These are phyloP conservation scores for Agrocybe pediades DNA, from an alignment of 768 basidiomycete species.

Conservation along the genomic window DNA sequence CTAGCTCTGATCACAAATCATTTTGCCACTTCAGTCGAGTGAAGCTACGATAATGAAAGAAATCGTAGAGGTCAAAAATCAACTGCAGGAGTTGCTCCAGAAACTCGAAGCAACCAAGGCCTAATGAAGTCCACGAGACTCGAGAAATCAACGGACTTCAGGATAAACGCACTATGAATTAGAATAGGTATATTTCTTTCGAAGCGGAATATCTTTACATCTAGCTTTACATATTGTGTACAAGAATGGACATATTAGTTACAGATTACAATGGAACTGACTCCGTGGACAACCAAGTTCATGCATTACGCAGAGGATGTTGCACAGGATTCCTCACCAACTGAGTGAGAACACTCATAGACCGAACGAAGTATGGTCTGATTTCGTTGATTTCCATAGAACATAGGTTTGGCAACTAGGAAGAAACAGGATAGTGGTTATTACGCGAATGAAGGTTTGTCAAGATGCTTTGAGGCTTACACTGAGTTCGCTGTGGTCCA, in stretches of 20 bases:
- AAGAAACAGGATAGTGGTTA: neutral
- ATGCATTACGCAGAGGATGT: constrained; percentile 14
- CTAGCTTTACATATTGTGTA: neutral
- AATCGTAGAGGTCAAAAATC: constrained; percentile 54
- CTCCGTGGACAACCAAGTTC: neutral
- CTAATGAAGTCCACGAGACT: neutral
- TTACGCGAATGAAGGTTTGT: neutral
- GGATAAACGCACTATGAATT: neutral
- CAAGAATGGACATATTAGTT: neutral
- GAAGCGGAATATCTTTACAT: neutral
- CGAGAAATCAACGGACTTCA: neutral
- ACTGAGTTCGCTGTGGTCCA: constrained; percentile 82
- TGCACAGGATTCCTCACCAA: constrained; percentile 38
- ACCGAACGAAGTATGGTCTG: constrained; percentile 82
- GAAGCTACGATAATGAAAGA: constrained; percentile 70
- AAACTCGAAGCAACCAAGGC: constrained; percentile 32
- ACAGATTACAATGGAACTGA: neutral
- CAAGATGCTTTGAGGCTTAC: too few species aligned
- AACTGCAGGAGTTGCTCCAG: constrained; percentile 38
- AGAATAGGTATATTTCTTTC: neutral
- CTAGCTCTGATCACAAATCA: neutral
- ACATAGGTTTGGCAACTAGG: constrained; percentile 79
- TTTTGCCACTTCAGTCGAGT: constrained; percentile 52
- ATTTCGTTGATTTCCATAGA: constrained; percentile 96
- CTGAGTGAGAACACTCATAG: constrained; percentile 74